These are phyloP conservation scores for Metschnikowia koreensis DNA, from an alignment of 805 yeast species.

Conservation along the genomic window DNA sequence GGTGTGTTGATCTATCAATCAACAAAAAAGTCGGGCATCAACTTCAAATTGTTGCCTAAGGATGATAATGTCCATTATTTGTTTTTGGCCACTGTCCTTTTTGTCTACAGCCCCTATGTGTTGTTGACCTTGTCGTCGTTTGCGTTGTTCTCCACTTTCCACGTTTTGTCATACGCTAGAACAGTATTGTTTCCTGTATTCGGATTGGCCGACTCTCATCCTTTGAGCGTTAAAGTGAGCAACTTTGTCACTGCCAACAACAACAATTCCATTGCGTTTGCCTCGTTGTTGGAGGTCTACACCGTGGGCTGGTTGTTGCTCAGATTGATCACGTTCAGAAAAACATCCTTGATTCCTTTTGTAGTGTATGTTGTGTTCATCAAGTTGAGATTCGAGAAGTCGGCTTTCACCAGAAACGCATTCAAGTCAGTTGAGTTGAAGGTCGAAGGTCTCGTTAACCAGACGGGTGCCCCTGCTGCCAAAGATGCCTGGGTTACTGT, in stretches of 20 bases:
- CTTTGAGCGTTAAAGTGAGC: slow-evolving; percentile 39
- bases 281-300: slow-evolving; percentile 37
- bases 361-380: slow-evolving; percentile 59
- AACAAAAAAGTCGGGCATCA: slow-evolving; percentile 30
- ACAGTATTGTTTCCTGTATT: slow-evolving; percentile 63
- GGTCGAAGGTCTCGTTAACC: slow-evolving; percentile 32
- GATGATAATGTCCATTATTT: slow-evolving; percentile 78
- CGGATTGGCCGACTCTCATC: slow-evolving; percentile 35
- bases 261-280: slow-evolving; percentile 38
- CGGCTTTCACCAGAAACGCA: slow-evolving; percentile 66
- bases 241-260: slow-evolving; percentile 36
- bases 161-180: slow-evolving; percentile 68
- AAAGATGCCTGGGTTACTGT: slow-evolving; percentile 38
- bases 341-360: slow-evolving; percentile 60
- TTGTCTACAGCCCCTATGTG: slow-evolving; percentile 55
- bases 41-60: slow-evolving; percentile 22
- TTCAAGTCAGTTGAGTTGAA: slow-evolving; percentile 66
- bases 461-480: slow-evolving; percentile 28
- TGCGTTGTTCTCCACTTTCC: slow-evolving; percentile 76
- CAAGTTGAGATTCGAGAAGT: slow-evolving; percentile 74
- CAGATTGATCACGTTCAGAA: slow-evolving; percentile 58
- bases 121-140: slow-evolving; percentile 70
- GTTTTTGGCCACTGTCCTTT: slow-evolving; percentile 48
- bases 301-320: slow-evolving; percentile 47
- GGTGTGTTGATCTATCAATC: slow-evolving; percentile 70